Base-by-base conservation (phyloP, 164 flowering plant species). In the Vitis amurensis region DNA sequence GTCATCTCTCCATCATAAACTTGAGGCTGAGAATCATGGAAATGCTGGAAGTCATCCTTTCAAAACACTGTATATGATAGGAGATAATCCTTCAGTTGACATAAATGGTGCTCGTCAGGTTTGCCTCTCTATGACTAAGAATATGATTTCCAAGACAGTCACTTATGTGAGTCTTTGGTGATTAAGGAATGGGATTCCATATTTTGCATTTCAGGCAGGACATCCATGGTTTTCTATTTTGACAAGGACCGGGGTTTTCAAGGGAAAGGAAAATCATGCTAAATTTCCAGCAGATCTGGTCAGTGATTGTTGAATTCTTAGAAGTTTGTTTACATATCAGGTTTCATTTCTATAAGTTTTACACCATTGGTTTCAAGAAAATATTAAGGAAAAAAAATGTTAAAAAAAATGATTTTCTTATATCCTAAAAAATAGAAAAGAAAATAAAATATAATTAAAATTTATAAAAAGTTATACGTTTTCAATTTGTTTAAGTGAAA, bases 191-290 rank as follows among this genome's bases (percentile, higher is more conserved):
- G 52, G 15, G 11, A 27, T 66, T 17, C 0, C 37, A 14, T 61
- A 11, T 59, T 55, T 44, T 3, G 17, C 16, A 53, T 77, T 55
- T 68, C 86, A 95, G 99, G 93, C 97, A 0, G 98, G 98, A 63
- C 75, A 74, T 72, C 98, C 98, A 9, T 95, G 98, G 97, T 90
- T 92, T 80, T 92, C 97, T 52, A 90, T 95, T 66, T 73, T 95
- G 75, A 92, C 98, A 0, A 88, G 94, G 79, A 95, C 99, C 0
- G 96, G 98, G 1, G 97, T 90, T 71, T 95, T 95, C 76, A 85
- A 57, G 49, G 83, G 88, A 68, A 74, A 81, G 27, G 83, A 71
- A 65, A 95, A 95, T 70, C 88, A 91, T 78, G 47, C 74, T 1
- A 77, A 86, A 50, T 85, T 78, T 80, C 92, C 97, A 14, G 98